Percentiles rank a stretch among this genome's conserved stretches.
Evolutionary conservation across 179 eudicot genomes (phyloP).

Genomic region (Carnegiea gigantea): DNA sequence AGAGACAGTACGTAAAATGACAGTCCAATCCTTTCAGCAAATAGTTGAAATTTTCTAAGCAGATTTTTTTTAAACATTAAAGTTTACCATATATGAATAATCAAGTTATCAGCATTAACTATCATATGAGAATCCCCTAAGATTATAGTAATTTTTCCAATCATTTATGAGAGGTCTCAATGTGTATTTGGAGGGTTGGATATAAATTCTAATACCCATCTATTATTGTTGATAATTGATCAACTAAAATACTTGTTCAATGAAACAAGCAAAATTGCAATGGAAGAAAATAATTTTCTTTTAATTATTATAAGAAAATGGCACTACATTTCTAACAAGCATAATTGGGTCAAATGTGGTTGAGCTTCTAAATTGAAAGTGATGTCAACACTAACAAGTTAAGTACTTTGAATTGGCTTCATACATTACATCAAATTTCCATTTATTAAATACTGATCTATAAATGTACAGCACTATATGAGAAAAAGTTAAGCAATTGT

Average conservation of each 20-base stretch:
- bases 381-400: neutral
- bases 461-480: too few species aligned
- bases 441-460: too few species aligned
- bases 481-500: too few species aligned
- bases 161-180: too few species aligned
- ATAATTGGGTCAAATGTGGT: slow-evolving; percentile 19
- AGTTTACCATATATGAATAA: too few species aligned
- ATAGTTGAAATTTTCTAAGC: too few species aligned
- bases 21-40: too few species aligned
- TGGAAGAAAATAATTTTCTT: neutral
- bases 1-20: too few species aligned
- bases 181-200: neutral
- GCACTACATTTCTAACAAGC: neutral
- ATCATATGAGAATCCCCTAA: too few species aligned
- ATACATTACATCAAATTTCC: neutral
- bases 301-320: neutral
- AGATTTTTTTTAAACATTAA: too few species aligned
- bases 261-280: slow-evolving; percentile 1
- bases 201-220: neutral
- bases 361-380: slow-evolving; percentile 21
- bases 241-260: neutral
- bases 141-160: too few species aligned
- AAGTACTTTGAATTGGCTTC: neutral
- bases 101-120: too few species aligned
- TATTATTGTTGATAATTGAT: neutral